Evolutionary conservation across 345 rosid genomes (phyloP).

Genomic region (Salix arbutifolia): DNA sequence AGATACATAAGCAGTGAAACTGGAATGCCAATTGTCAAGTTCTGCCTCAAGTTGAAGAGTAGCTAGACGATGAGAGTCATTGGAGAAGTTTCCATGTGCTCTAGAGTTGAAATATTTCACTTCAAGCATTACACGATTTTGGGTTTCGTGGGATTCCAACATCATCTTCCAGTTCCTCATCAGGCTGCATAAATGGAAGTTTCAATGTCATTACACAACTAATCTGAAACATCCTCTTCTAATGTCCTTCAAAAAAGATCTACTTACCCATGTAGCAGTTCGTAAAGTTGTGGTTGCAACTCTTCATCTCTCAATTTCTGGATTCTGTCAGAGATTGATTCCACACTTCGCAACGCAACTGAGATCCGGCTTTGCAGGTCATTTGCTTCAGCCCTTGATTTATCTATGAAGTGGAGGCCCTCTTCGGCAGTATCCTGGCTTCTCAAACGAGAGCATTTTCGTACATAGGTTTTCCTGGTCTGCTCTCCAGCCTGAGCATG

Average conservation of each 20-base stretch:
- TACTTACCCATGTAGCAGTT: constrained; percentile 39
- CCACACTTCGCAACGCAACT: constrained; percentile 35
- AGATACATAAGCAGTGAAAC: constrained; percentile 29
- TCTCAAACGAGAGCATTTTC: constrained; percentile 25
- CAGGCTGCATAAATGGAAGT: constrained; percentile 27
- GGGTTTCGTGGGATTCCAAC: constrained; percentile 38
- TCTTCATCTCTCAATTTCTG: constrained; percentile 43
- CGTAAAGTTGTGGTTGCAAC: constrained; percentile 41
- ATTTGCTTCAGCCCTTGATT: constrained; percentile 23
- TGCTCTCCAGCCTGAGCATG: constrained; percentile 34
- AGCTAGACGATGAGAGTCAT: constrained; percentile 38
- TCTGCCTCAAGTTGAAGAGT: constrained; percentile 40
- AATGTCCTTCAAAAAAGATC: neutral
- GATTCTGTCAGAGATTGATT: constrained; percentile 40
- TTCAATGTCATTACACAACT: neutral
- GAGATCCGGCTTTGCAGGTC: constrained; percentile 29
- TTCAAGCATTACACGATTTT: constrained; percentile 33
- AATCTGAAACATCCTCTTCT: neutral
- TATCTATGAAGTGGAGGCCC: constrained; percentile 15
- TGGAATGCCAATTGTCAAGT: constrained; percentile 33
- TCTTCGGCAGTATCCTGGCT: constrained; percentile 3
- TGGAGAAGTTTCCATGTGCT: constrained; percentile 19
- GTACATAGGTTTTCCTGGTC: constrained; percentile 29
- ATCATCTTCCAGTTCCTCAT: constrained; percentile 38
- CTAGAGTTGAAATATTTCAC: constrained; percentile 29